phyloP scores from a whole-genome alignment of 106 monocot genomes.

The Dendrobium nobile region DNA sequence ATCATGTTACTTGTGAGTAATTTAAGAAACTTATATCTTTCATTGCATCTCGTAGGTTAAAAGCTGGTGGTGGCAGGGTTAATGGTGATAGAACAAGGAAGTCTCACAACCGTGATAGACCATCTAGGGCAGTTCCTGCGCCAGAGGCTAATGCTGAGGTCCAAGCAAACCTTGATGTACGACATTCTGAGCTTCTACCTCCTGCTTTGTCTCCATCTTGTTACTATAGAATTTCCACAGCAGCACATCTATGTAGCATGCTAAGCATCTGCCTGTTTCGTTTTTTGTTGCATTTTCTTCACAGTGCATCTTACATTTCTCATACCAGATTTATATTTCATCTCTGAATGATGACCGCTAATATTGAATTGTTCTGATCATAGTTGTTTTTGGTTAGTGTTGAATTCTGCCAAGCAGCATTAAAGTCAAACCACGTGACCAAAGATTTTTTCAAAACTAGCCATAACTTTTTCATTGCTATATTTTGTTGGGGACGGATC shows the following conservation, averaged over 20 bases:
- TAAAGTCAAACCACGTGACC: background rate
- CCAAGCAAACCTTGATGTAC: conserved; percentile 83
- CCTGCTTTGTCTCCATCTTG: background rate
- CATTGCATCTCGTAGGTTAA: conserved; percentile 31
- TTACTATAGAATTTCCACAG: background rate
- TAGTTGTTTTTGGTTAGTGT: background rate
- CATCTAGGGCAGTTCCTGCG: conserved; percentile 52
- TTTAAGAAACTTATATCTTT: background rate
- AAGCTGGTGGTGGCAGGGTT: conserved; percentile 61
- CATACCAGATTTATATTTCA: background rate
- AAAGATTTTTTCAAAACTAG: background rate
- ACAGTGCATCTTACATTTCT: background rate
- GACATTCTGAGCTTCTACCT: conserved; percentile 1
- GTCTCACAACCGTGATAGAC: conserved; percentile 49
- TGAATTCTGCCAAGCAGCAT: background rate
- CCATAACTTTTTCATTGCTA: background rate
- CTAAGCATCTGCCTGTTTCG: background rate
- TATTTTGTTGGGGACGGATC: background rate
- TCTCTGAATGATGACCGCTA: background rate
- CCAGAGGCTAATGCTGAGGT: conserved; percentile 91
- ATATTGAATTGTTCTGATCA: background rate
- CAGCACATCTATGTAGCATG: background rate
- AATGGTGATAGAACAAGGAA: conserved; percentile 64
- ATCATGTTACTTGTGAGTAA: background rate
- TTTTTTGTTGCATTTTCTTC: background rate